Percentiles rank a stretch among this genome's conserved stretches.
These are phyloP conservation scores for Graphilbum fragrans DNA, from an alignment of 2,329 filamentous ascomycete species.

Conservation along the genomic window DNA sequence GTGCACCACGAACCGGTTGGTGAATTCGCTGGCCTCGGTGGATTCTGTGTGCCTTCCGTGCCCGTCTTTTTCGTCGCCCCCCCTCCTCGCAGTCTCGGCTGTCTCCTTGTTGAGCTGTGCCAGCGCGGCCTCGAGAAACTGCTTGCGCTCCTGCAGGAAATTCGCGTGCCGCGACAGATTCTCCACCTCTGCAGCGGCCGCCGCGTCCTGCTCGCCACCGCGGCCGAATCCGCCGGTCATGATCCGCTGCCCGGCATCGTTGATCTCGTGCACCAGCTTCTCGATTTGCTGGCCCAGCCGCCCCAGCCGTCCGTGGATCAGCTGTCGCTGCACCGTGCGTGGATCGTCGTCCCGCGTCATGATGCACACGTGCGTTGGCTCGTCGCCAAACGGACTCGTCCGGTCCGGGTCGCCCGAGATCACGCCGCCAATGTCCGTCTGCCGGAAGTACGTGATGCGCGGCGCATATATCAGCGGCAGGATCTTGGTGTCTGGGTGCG, in stretches of 20 bases:
- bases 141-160: constrained; percentile 45
- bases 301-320: constrained; percentile 70
- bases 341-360: constrained; percentile 90
- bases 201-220: constrained; percentile 21
- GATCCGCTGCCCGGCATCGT: constrained; percentile 15
- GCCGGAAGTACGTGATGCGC: constrained; percentile 92
- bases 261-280: constrained; percentile 49
- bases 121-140: constrained; percentile 47
- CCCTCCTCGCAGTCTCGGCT: constrained; percentile 14
- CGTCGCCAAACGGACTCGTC: constrained; percentile 82
- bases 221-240: no score
- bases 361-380: constrained; percentile 88
- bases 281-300: constrained; percentile 69
- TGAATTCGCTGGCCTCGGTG: constrained; percentile 93
- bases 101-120: constrained; percentile 31
- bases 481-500: constrained; percentile 88
- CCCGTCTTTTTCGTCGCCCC: neutral
- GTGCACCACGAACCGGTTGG: constrained; percentile 96
- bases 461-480: constrained; percentile 84
- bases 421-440: constrained; percentile 79
- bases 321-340: constrained; percentile 71
- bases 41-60: no score
- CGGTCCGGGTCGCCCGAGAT: constrained; percentile 71
- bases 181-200: constrained; percentile 45
- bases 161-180: constrained; percentile 41